These are phyloP conservation scores for Pythium aristosporum DNA, from an alignment of 352 stramenopile species.

Conservation along the genomic window DNA sequence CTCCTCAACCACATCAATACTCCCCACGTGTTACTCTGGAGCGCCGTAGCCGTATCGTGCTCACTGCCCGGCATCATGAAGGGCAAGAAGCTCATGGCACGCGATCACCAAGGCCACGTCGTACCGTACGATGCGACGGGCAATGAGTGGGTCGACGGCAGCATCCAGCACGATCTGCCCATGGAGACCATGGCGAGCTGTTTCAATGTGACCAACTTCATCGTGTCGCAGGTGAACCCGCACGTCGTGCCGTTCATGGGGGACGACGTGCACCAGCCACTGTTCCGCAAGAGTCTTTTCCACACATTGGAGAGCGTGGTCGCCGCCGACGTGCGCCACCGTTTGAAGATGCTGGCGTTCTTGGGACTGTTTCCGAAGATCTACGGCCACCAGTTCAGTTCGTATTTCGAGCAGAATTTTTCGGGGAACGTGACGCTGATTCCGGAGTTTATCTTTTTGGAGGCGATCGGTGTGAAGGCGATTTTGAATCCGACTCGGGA, in stretches of 20 bases:
- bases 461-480: conserved; percentile 79
- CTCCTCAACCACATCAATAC: conserved; percentile 98
- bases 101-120: conserved; percentile 87
- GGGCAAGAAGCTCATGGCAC: conserved; percentile 93
- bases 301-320: conserved; percentile 87
- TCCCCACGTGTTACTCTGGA: conserved; percentile 98
- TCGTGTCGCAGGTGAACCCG: conserved; percentile 8
- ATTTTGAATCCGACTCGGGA: conserved; percentile 78
- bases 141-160: conserved; percentile 95
- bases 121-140: conserved; percentile 81
- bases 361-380: conserved; percentile 87
- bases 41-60: conserved; percentile 93
- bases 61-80: conserved; percentile 95
- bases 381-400: conserved; percentile 77
- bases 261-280: conserved; percentile 81
- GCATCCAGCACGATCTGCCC: conserved; percentile 92
- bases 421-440: conserved; percentile 96
- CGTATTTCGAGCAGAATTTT: conserved; percentile 93
- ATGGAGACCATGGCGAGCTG: conserved; percentile 96
- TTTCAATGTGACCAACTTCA: conserved; percentile 36
- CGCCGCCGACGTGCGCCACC: conserved; percentile 52
- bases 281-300: conserved; percentile 62
- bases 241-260: conserved; percentile 89
- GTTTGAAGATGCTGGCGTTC: conserved; percentile 75
- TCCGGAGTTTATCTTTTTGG: conserved; percentile 84